These are phyloP conservation scores for Podila clonocystis DNA, from an alignment of 192 early-diverging fungal genomes.

Conservation along the genomic window DNA sequence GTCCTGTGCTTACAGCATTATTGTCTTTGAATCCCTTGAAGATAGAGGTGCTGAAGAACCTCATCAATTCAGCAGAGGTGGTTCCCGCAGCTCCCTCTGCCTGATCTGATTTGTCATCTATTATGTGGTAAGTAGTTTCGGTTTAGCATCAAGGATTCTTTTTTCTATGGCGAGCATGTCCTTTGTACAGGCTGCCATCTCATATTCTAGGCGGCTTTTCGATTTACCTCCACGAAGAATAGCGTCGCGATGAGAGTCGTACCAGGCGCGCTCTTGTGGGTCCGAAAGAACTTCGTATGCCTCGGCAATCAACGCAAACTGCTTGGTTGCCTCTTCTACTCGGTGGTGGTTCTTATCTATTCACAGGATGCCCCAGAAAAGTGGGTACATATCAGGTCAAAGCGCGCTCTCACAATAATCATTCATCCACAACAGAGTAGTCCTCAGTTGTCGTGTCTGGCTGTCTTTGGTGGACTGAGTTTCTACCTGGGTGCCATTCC, in stretches of 20 bases:
- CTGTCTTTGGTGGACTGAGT: not conserved
- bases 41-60: conserved; percentile 77
- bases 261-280: conserved; percentile 95
- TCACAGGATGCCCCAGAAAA: not conserved
- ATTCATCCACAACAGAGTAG: not conserved
- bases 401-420: not conserved
- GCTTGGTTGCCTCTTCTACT: conserved; percentile 84
- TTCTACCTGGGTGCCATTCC: conserved; percentile 81
- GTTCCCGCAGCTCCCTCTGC: conserved; percentile 64
- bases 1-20: conserved; percentile 49
- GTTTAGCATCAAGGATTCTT: no score
- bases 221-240: conserved; percentile 84
- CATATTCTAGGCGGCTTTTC: not conserved
- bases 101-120: conserved; percentile 62
- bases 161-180: no score
- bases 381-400: not conserved
- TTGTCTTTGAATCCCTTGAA: conserved; percentile 80
- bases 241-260: conserved; percentile 90
- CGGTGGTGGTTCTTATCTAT: conserved; percentile 89
- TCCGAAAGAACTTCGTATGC: conserved; percentile 96
- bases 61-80: conserved; percentile 77
- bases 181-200: no score
- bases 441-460: not conserved
- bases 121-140: not conserved
- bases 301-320: conserved; percentile 90